Conservation (phyloP, 1,139 yeast genomes). For the Geotrichum citri-aurantii region DNA sequence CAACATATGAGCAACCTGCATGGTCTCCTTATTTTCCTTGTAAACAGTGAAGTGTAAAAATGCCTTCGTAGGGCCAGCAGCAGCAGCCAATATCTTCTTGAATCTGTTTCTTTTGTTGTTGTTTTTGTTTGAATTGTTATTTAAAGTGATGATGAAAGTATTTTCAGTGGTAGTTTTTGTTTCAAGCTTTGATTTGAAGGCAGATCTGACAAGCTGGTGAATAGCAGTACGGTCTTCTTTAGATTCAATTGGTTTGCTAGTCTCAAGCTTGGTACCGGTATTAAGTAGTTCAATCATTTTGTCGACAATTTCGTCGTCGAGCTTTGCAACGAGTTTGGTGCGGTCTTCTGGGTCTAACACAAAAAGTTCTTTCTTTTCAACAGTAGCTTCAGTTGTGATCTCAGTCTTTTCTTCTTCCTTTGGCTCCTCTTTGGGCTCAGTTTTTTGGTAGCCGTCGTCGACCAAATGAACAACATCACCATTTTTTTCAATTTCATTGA, state of each 20-base stretch:
- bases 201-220: constrained; percentile 69
- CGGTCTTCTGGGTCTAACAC: constrained; percentile 27
- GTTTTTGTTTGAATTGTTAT: constrained; percentile 39
- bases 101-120: constrained; percentile 27
- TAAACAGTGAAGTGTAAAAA: constrained; percentile 74
- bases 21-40: constrained; percentile 94
- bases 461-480: constrained; percentile 69
- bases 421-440: constrained; percentile 23
- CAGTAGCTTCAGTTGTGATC: not conserved
- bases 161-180: constrained; percentile 69
- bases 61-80: constrained; percentile 38
- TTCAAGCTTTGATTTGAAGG: constrained; percentile 71
- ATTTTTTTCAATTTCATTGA: constrained; percentile 68
- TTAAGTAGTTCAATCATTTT: constrained; percentile 51
- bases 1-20: constrained; percentile 82
- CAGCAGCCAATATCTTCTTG: constrained; percentile 14
- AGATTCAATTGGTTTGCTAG: constrained; percentile 53
- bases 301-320: constrained; percentile 57
- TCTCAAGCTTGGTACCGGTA: constrained; percentile 56
- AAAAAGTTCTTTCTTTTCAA: constrained; percentile 13
- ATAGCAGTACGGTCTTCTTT: constrained; percentile 68
- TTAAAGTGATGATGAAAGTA: constrained; percentile 31
- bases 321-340: constrained; percentile 43
- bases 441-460: constrained; percentile 64
- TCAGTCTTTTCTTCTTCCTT: constrained; percentile 15